Conservation (phyloP, 805 yeast genomes). For the Wickerhamiella qilinensis region DNA sequence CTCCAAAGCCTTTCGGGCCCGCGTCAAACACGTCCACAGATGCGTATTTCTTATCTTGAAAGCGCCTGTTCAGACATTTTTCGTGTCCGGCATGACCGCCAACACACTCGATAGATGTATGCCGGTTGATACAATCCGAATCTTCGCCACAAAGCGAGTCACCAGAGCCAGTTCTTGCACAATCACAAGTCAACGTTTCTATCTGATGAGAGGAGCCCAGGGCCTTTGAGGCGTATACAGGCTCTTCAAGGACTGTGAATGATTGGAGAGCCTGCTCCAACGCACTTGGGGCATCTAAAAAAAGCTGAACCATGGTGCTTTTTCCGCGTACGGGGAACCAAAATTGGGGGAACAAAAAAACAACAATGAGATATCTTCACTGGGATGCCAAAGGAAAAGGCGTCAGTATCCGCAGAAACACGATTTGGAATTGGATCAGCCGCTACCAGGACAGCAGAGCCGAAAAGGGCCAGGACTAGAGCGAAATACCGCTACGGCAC, state of each 20-base stretch:
- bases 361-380: too few species aligned
- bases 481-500: too few species aligned
- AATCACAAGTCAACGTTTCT: slow-evolving; percentile 85
- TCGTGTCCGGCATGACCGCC: slow-evolving; percentile 36
- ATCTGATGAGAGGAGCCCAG: slow-evolving; percentile 61
- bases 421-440: too few species aligned
- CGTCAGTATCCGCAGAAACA: too few species aligned
- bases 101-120: slow-evolving; percentile 84
- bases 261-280: slow-evolving; percentile 43
- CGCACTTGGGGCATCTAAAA: slow-evolving; percentile 11
- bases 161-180: slow-evolving; percentile 32
- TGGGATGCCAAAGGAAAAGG: too few species aligned
- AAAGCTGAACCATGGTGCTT: slow-evolving; percentile 8
- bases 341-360: too few species aligned
- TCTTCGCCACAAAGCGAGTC: slow-evolving; percentile 64
- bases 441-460: too few species aligned
- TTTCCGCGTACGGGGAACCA: too few species aligned
- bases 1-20: slow-evolving; percentile 77
- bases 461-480: too few species aligned
- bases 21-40: slow-evolving; percentile 69
- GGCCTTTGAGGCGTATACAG: slow-evolving; percentile 43
- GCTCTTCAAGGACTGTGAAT: slow-evolving; percentile 39
- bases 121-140: slow-evolving; percentile 80
- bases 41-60: slow-evolving; percentile 64
- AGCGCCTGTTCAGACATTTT: slow-evolving; percentile 77